phyloP scores from a whole-genome alignment of 2,329 filamentous ascomycete species.

The Exophiala spinifera region DNA sequence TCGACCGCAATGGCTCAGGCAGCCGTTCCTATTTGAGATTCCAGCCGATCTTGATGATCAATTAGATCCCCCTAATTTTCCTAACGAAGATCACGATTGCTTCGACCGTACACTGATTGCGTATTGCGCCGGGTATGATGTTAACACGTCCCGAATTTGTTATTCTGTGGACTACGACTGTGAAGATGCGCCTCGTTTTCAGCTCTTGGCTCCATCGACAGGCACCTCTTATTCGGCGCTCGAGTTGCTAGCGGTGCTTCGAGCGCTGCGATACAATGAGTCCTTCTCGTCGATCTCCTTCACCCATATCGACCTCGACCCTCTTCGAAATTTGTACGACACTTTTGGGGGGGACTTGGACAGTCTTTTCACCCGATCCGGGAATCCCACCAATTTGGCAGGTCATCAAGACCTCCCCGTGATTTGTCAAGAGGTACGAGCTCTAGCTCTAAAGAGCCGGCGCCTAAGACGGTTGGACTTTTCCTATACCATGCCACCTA shows the following conservation, averaged over 20 bases:
- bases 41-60: constrained; percentile 55
- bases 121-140: constrained; percentile 66
- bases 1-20: constrained; percentile 63
- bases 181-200: constrained; percentile 67
- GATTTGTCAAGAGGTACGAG: constrained; percentile 66
- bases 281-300: constrained; percentile 67
- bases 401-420: constrained; percentile 56
- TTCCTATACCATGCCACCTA: constrained; percentile 45
- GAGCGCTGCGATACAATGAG: constrained; percentile 68
- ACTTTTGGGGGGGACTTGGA: constrained; percentile 60
- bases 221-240: constrained; percentile 54
- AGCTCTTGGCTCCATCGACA: constrained; percentile 57
- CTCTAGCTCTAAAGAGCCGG: constrained; percentile 63
- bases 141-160: constrained; percentile 64
- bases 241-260: constrained; percentile 68
- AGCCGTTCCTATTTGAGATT: constrained; percentile 61
- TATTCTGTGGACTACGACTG: constrained; percentile 60
- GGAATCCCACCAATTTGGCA: constrained; percentile 51
- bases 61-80: constrained; percentile 45
- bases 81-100: constrained; percentile 56
- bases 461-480: constrained; percentile 64
- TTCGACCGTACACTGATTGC: constrained; percentile 67
- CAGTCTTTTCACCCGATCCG: constrained; percentile 59
- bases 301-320: constrained; percentile 60
- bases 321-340: constrained; percentile 61